Base-by-base conservation (phyloP, 2,329 filamentous ascomycete genomes). In the Botrytis pseudocinerea region DNA sequence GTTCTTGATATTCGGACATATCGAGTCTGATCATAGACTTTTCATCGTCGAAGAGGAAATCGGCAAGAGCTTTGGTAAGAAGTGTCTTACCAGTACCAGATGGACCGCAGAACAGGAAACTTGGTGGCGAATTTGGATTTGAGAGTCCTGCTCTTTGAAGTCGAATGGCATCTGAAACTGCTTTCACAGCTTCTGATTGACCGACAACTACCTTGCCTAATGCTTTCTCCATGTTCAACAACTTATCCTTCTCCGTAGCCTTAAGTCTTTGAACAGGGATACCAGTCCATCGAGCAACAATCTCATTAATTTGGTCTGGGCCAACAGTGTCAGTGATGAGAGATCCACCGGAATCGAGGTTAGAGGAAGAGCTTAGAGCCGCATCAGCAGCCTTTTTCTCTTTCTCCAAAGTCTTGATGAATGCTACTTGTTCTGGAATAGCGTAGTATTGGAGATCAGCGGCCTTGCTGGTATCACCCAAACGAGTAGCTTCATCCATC, bases 1-100 rank as follows among this genome's bases (percentile, higher is more conserved):
- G 92, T 83, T 99, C 96, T 83, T 99, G 97, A 83, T 99, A 99
- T 83, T 99, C 96, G 8, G 95, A 98, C 96, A 99, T 99, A 82
- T 99, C 96, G 85, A 99, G 97, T 57, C 96, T 92, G 79, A 99
- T 97, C 96, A 99, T 98, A 48, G 95, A 87, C 85, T 98, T 98
- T 40, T 95, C 85, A 78, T 99, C 96, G 81, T 99, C 96, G 85
- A 99, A 99, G 42, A 99, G 87, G 85, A 99, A 99, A 82, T 99
- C 96, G 66, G 96, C 96, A 74, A 99, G 87, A 25, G 95, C 96
- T 84, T 99, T 99, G 76, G 95, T 98, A 73, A 99, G 90, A 32
- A 99, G 86, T 28, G 96, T 99, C 85, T 99, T 99, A 86, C 96
- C 96, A 20, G 96, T 99, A 86, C 96, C 96, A 0, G 95, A 98